phyloP scores from a whole-genome alignment of 331 rosid genomes.

The Malus hybrid region DNA sequence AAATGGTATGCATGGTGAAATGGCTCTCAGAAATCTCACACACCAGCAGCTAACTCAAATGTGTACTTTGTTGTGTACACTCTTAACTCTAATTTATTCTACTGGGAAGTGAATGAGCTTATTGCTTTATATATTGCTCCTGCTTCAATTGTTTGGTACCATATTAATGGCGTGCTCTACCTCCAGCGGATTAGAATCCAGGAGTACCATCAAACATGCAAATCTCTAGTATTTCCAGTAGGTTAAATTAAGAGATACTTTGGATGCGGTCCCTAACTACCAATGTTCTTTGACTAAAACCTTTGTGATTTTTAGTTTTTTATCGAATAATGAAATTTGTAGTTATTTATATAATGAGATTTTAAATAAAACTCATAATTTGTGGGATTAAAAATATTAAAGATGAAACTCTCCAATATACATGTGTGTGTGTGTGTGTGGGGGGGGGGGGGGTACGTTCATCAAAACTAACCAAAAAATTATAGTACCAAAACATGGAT shows the following conservation, averaged over 20 bases:
- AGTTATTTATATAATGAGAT: too few species aligned
- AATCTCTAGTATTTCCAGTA: background rate
- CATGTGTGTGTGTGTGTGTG: too few species aligned
- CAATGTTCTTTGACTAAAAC: too few species aligned
- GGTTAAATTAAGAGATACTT: background rate
- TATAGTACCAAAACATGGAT: too few species aligned
- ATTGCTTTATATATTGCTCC: slow-evolving; percentile 8
- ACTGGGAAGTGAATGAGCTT: slow-evolving; percentile 1
- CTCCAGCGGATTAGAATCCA: background rate
- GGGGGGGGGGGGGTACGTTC: too few species aligned
- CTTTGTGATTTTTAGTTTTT: too few species aligned
- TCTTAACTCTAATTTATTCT: background rate
- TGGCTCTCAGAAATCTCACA: background rate
- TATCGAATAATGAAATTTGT: too few species aligned
- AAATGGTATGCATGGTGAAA: background rate
- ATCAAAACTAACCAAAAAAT: too few species aligned
- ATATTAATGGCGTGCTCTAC: slow-evolving; percentile 11
- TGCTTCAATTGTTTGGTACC: slow-evolving; percentile 1
- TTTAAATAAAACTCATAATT: too few species aligned
- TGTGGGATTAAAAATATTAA: too few species aligned
- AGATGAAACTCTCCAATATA: too few species aligned
- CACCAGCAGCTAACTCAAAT: background rate
- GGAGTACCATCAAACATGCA: background rate
- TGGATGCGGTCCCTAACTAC: too few species aligned
- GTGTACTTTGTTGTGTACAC: background rate